Base-by-base conservation (phyloP, 495 filamentous ascomycete genomes). In the Lasiosphaeriaceae sp. region DNA sequence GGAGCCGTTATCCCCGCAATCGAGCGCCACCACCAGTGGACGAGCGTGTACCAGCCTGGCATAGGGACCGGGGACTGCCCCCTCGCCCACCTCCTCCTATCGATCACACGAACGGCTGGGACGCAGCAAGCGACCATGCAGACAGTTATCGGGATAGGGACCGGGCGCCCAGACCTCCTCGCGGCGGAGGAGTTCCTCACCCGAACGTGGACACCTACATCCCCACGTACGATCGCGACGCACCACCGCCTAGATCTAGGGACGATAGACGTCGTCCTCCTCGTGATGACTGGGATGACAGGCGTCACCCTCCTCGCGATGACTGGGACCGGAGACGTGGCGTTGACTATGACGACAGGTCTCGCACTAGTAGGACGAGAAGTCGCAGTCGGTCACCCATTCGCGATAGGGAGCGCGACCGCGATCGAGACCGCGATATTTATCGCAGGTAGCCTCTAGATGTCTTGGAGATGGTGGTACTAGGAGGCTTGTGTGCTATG, bases 131-230 rank as follows among this genome's bases (percentile, higher is more conserved):
- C 54, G 76, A 76, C 29, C 67, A 71, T 45, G 50, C 60, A 1
- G 71, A 72, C 17, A 66, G 71, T 31, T 70, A 70, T 56, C 70
- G 75, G 7, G 72, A 76, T 58, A 64, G 67, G 52, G 64, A 57
- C 14, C 52, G 62, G 3, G 47, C 50, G 21, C 56, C 63, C 31
- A 35, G 73, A 68, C 59, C 63, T 67, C 59, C 63, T 67, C 43
- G 70, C 66, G 57, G 56, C 66, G 66, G 47, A 70, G 57, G 35
- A 57, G 74, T 17, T 62, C 62, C 21, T 26, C 67, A 72, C 14
- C 68, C 67, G n/a, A 74, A 73, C 58, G 68, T 83, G 16, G 83
- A 86, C 58, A 84, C 82, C 3, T 86, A 86, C 59, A 84, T 86
- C 22, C 83, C 83, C 7, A 79, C 74, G 44, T 85, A 86, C 39